Base-by-base conservation (phyloP, 202 grass and related monocot species). In the Bolboschoenoplectus hybrid region DNA sequence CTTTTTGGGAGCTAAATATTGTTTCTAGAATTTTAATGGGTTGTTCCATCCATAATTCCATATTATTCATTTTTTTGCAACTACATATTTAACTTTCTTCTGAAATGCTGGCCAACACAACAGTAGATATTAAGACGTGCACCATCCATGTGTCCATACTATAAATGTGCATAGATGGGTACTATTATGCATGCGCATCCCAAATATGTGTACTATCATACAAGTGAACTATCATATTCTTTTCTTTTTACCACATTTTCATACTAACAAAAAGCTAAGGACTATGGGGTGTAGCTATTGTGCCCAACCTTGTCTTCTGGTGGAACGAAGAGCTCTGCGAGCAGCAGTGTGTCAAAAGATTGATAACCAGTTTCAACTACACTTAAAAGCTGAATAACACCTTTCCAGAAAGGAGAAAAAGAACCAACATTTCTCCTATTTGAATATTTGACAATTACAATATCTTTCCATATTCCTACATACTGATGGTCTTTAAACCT, bases 301-400 rank as follows among this genome's bases (percentile, higher is more conserved):
- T 52, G 34, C 56, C 1, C 3, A 84, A 68, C 13, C 16, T 60
- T 13, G 34, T 63, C 81, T 88, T 88, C 34, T 70, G 26, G 26
- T 26, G 26, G 26, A 26, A 26, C 0, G 26, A 26, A 26, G 26
- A 26, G 26, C 26, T 26, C 26, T 26, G 26, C 26, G 26, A 26
- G 26, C 26, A 26, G 26, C 26, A 26, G 26, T 26, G 26, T 26
- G 26, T 26, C 26, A 26, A 26, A 26, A 26, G 26, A 26, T 26
- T 26, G 26, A 26, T 26, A 26, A 26, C 26, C 26, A 26, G 26
- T 26, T 26, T 26, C 26, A 26, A 26, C 26, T 26, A 26, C 26
- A 26, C 26, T 26, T 26, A 26, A 26, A 26, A 26, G 26, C 26
- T 26, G 26, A 26, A 26, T 10, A 51, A 51, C 9, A 51, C 11